These are phyloP conservation scores for Pyrenophora graminea DNA, from an alignment of 2,329 filamentous ascomycete species.

Conservation along the genomic window DNA sequence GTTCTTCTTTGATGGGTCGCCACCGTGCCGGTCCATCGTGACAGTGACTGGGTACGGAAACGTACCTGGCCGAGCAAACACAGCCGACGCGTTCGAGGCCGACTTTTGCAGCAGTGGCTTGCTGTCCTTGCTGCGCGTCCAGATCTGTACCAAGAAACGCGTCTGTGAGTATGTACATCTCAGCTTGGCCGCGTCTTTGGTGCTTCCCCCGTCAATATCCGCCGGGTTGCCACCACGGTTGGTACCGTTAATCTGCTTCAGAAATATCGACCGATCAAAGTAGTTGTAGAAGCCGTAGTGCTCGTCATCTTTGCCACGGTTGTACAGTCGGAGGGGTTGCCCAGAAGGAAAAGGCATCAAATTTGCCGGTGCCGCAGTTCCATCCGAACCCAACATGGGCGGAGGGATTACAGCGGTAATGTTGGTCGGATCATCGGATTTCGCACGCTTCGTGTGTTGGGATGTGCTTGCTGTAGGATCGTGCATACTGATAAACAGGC, in stretches of 20 bases:
- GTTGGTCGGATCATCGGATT: constrained; percentile 40
- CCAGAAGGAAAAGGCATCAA: constrained; percentile 69
- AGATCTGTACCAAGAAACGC: constrained; percentile 65
- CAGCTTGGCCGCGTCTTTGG: constrained; percentile 51
- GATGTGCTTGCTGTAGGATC: constrained; percentile 36
- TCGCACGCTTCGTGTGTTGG: constrained; percentile 45
- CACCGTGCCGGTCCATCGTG: constrained; percentile 64
- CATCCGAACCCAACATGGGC: constrained; percentile 67
- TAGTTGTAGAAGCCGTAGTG: constrained; percentile 95
- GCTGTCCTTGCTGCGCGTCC: constrained; percentile 56
- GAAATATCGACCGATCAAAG: constrained; percentile 84
- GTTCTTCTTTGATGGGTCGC: constrained; percentile 57
- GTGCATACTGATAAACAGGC: constrained; percentile 82
- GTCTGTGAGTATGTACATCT: constrained; percentile 66
- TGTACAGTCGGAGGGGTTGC: constrained; percentile 83
- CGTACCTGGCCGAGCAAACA: constrained; percentile 58
- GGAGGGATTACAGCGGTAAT: constrained; percentile 63
- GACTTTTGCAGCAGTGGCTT: constrained; percentile 40
- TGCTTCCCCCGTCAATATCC: constrained; percentile 57
- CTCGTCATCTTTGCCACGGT: constrained; percentile 77
- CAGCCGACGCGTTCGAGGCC: constrained; percentile 43
- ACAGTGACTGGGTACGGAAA: constrained; percentile 67
- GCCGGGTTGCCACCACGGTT: constrained; percentile 47
- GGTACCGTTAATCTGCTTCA: constrained; percentile 63
- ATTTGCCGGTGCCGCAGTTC: constrained; percentile 71